phyloP scores from a whole-genome alignment of 495 filamentous ascomycete species.

The Podospora pseudoanserina region DNA sequence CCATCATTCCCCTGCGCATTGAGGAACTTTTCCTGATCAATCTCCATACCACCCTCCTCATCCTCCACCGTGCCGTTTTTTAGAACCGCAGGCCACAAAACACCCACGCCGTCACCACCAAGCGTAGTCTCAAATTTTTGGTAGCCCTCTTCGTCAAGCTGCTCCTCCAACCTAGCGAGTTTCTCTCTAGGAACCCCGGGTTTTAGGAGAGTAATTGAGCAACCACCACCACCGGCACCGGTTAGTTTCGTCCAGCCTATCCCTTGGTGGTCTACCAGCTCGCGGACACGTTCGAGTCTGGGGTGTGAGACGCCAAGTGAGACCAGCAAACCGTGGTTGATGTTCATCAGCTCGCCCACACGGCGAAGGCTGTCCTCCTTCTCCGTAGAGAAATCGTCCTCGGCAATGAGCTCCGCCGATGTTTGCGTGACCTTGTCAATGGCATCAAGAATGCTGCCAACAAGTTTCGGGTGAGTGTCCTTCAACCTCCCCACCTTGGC shows the following conservation, averaged over 20 bases:
- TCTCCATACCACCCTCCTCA: constrained; percentile 79
- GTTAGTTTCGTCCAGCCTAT: constrained; percentile 97
- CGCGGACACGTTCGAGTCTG: constrained; percentile 83
- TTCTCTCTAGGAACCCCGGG: constrained; percentile 50
- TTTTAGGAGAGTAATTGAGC: constrained; percentile 84
- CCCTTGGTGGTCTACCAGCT: constrained; percentile 83
- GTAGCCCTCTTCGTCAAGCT: constrained; percentile 73
- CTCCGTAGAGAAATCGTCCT: constrained; percentile 58
- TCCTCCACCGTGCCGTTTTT: constrained; percentile 65
- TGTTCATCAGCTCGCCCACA: constrained; percentile 80
- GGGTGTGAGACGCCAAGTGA: constrained; percentile 92
- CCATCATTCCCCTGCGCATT: constrained; percentile 74
- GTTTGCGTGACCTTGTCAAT: constrained; percentile 78
- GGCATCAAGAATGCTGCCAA: constrained; percentile 71
- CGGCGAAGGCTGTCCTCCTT: constrained; percentile 56
- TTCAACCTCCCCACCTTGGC: constrained; percentile 76
- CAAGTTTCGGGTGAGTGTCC: constrained; percentile 64
- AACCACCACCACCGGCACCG: constrained; percentile 90
- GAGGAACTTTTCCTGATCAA: constrained; percentile 88
- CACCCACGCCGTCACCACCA: constrained; percentile 86
- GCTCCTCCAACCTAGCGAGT: constrained; percentile 57
- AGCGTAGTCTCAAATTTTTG: constrained; percentile 80
- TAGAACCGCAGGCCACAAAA: constrained; percentile 84
- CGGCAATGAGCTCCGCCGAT: constrained; percentile 65
- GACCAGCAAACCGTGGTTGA: constrained; percentile 89